These are phyloP conservation scores for Quercus engelmannii DNA, from an alignment of 306 rosid genomes.

Conservation along the genomic window DNA sequence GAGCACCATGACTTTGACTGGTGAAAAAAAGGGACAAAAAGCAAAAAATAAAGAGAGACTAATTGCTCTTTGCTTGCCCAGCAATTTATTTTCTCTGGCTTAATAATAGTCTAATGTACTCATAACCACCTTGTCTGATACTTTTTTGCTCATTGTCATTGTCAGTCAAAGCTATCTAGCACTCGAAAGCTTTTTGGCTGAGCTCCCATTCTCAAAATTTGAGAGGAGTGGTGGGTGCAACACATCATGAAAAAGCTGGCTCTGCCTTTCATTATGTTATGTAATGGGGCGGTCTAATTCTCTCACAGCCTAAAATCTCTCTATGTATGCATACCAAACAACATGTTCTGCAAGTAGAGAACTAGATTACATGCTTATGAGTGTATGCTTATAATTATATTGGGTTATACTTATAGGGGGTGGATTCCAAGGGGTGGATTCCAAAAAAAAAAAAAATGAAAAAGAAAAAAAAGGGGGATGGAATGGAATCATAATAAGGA, in stretches of 20 bases:
- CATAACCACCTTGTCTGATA: constrained; percentile 6
- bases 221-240: constrained; percentile 33
- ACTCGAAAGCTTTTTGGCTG: constrained; percentile 17
- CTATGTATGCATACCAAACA: not conserved
- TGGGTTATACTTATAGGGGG: not conserved
- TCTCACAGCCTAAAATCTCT: not conserved
- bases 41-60: not conserved
- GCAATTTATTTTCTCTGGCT: constrained; percentile 14
- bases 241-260: constrained; percentile 25
- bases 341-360: not conserved
- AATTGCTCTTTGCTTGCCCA: constrained; percentile 14
- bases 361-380: not conserved
- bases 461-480: too few species aligned
- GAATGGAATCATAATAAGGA: too few species aligned
- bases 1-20: constrained; percentile 24
- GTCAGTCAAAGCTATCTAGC: constrained; percentile 31
- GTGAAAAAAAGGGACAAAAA: not conserved
- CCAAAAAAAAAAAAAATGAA: too few species aligned
- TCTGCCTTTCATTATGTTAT: not conserved
- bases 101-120: constrained; percentile 27
- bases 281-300: not conserved
- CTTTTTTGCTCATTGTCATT: constrained; percentile 8
- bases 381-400: not conserved
- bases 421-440: too few species aligned
- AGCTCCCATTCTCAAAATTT: constrained; percentile 23